Percentiles rank a stretch among this genome's conserved stretches.
Conservation (phyloP, 1,139 yeast species). For the Yamadazyma atlantica region DNA sequence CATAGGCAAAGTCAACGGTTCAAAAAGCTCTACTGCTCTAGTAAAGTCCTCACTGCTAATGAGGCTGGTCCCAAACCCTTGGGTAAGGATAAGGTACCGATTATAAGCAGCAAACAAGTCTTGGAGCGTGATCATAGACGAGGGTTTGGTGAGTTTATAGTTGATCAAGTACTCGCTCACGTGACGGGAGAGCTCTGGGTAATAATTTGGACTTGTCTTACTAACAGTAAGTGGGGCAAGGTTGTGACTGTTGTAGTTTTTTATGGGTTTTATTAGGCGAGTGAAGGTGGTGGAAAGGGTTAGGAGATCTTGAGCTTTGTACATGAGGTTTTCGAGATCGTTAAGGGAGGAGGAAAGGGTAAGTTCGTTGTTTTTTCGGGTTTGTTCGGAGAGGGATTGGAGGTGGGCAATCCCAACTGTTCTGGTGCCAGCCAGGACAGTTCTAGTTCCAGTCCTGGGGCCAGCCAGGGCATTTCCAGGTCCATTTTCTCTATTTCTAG, state of each 20-base stretch:
- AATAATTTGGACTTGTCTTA: conserved; percentile 31
- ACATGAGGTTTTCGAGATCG: conserved; percentile 75
- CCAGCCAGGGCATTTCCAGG: too few relatives aligned
- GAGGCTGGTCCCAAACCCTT: conserved; percentile 44
- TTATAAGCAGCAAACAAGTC: conserved; percentile 46
- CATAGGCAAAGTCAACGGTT: conserved; percentile 34
- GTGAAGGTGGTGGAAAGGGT: conserved; percentile 52
- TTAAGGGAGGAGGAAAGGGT: conserved; percentile 70
- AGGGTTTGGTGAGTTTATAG: conserved; percentile 27
- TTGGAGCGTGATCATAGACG: conserved; percentile 43
- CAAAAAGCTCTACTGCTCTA: conserved; percentile 31
- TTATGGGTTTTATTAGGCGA: conserved; percentile 22
- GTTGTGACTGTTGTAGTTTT: conserved; percentile 6
- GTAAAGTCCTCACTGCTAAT: conserved; percentile 32
- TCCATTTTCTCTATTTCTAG: too few relatives aligned
- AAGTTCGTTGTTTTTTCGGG: conserved; percentile 59
- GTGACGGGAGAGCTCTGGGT: conserved; percentile 45
- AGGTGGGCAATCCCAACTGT: conserved; percentile 69
- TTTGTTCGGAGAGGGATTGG: conserved; percentile 57
- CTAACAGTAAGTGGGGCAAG: conserved; percentile 31
- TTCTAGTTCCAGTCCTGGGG: too few relatives aligned
- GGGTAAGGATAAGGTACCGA: conserved; percentile 34
- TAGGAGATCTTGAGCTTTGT: conserved; percentile 73
- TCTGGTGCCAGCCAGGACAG: too few relatives aligned
- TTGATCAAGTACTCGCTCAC: conserved; percentile 51